A percentile compares a stretch with the other conserved stretches of the same genome.
phyloP scores from a whole-genome alignment of 768 basidiomycete species.

The Macrolepiota fuliginosa region DNA sequence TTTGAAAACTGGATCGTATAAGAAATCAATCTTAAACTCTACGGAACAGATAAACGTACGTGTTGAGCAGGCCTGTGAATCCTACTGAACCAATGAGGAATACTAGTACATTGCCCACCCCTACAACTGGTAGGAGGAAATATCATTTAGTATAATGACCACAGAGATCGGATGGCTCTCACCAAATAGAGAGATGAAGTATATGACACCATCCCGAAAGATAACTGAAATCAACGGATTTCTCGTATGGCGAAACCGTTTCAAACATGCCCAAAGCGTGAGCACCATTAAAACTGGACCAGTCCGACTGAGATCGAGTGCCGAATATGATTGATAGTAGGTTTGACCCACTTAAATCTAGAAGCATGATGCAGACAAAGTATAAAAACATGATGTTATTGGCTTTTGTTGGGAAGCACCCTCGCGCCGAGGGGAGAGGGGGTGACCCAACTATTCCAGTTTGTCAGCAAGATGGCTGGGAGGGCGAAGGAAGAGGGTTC shows the following conservation, averaged over 20 bases:
- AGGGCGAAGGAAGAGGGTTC: not conserved
- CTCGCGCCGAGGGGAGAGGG: not conserved
- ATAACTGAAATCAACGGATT: slow-evolving; percentile 20
- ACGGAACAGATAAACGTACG: not conserved
- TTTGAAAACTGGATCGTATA: slow-evolving; percentile 18
- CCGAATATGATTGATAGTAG: no score
- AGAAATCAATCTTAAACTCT: not conserved
- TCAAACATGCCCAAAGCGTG: slow-evolving; percentile 21
- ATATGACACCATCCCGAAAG: slow-evolving; percentile 24
- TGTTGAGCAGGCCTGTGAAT: not conserved
- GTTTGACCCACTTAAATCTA: not conserved
- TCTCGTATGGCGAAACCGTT: slow-evolving; percentile 18
- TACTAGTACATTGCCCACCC: not conserved
- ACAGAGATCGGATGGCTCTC: not conserved
- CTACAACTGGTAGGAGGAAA: not conserved
- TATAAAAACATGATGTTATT: not conserved
- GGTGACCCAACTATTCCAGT: not conserved
- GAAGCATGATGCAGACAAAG: not conserved
- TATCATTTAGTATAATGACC: not conserved
- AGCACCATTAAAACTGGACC: slow-evolving; percentile 22
- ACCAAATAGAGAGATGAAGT: slow-evolving; percentile 24
- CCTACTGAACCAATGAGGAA: not conserved
- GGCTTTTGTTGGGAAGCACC: not conserved
- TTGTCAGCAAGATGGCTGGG: not conserved
- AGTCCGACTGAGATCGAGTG: slow-evolving; percentile 5